Evolutionary conservation across 2,329 filamentous ascomycete genomes (phyloP).

Genomic region (Fusarium protoensiforme): DNA sequence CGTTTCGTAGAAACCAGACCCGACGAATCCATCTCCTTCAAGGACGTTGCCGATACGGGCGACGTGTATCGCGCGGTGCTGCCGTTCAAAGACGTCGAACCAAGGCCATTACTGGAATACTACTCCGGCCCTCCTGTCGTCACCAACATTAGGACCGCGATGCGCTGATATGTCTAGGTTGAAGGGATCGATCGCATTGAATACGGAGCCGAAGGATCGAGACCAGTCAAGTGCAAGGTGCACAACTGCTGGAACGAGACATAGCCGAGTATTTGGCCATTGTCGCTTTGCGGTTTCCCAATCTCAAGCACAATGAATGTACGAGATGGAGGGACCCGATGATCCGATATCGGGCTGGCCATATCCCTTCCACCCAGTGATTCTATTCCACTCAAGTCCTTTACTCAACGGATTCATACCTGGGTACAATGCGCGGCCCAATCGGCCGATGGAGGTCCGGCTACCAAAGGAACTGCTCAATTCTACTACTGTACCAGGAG

Average conservation of each 20-base stretch:
- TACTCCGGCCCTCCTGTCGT: not conserved
- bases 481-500: not conserved
- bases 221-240: not conserved
- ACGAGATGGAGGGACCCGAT: accelerated
- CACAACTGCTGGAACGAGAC: conserved; percentile 1
- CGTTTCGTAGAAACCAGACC: conserved; percentile 10
- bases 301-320: not conserved
- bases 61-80: conserved; percentile 12
- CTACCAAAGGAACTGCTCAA: not conserved
- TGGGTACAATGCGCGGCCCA: not conserved
- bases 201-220: not conserved
- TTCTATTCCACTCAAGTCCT: conserved; percentile 7
- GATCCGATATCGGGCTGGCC: conserved; percentile 5
- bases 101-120: not conserved
- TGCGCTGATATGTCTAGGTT: too few relatives aligned
- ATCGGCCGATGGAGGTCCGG: not conserved
- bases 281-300: not conserved
- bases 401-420: not conserved
- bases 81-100: not conserved
- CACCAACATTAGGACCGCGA: not conserved
- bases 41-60: not conserved
- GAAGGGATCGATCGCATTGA: not conserved
- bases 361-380: not conserved
- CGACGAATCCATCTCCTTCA: not conserved
- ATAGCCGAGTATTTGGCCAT: not conserved